Conservation (phyloP, 2,329 filamentous ascomycete species). For the Ceratocystis lukuohia region DNA sequence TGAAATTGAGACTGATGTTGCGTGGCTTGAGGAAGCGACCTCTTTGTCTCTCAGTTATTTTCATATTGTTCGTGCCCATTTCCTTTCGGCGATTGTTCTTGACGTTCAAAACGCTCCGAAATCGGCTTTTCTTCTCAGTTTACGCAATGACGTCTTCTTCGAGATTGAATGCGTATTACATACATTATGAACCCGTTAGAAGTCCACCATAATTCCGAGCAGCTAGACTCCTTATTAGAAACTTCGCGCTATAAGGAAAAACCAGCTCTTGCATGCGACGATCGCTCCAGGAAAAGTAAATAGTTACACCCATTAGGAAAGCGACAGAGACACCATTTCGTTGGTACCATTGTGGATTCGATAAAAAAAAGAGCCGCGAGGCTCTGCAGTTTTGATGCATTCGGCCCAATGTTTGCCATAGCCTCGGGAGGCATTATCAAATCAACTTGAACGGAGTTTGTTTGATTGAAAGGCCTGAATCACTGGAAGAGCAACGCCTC, state of each 20-base stretch:
- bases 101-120: not conserved
- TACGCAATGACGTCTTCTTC: not conserved
- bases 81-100: not conserved
- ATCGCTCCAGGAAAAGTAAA: not conserved
- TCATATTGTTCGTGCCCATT: not conserved
- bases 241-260: not conserved
- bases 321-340: no score
- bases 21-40: not conserved
- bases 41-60: no score
- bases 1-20: not conserved
- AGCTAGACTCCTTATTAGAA: not conserved
- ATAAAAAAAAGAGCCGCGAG: not conserved
- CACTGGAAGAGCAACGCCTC: no score
- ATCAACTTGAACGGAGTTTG: not conserved
- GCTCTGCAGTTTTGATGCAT: not conserved
- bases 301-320: no score
- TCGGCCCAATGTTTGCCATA: not conserved
- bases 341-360: not conserved
- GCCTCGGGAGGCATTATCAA: not conserved
- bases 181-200: no score
- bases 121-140: not conserved
- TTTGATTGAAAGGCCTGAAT: not conserved
- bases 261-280: no score
- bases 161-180: no score
- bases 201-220: no score